phyloP scores from a whole-genome alignment of 306 rosid genomes.

The Castanea crenata region DNA sequence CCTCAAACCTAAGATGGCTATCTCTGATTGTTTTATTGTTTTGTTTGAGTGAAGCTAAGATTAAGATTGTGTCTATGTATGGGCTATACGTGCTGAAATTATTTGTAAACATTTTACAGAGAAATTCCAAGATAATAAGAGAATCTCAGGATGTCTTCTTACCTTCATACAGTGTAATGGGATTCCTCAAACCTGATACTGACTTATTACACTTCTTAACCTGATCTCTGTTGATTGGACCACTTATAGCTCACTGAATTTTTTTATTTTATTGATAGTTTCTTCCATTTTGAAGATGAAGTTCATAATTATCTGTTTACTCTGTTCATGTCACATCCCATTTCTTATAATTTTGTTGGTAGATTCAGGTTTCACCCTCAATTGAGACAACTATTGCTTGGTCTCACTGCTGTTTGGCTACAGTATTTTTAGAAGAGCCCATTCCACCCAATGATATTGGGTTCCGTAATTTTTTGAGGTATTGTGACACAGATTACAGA shows the following conservation, averaged over 20 bases:
- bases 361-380: neutral
- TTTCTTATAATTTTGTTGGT: neutral
- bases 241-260: neutral
- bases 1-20: no score
- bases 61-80: no score
- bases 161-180: no score
- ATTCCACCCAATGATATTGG: constrained; percentile 1
- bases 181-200: neutral
- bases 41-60: no score
- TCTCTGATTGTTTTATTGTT: no score
- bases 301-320: no score
- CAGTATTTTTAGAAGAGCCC: neutral
- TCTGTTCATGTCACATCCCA: neutral
- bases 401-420: neutral
- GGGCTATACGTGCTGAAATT: neutral
- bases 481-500: constrained; percentile 11
- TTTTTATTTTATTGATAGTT: neutral
- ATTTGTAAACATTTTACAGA: neutral
- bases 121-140: neutral
- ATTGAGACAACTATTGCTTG: neutral
- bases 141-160: no score
- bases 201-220: neutral
- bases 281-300: no score
- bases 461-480: neutral
- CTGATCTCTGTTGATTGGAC: neutral